Evolutionary conservation across 139 green algal species (phyloP), one percentile per base, ranked within the genome.

Genomic region (Microglena sp.): DNA sequence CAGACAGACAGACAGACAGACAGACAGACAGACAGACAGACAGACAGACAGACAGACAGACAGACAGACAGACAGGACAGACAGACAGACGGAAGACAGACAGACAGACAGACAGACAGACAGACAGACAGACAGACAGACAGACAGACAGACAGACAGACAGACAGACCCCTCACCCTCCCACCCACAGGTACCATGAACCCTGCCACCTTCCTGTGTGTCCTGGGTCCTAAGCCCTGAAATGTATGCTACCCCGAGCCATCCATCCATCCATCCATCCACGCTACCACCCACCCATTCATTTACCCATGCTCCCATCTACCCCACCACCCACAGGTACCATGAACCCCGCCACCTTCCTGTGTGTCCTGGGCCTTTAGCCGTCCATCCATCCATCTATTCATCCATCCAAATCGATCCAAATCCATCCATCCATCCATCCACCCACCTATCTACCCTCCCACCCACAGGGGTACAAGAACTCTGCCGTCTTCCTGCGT

Each of bases 191-290:
- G 7, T 7, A 27, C 66, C 15, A 35, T 32, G 8, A 55, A 7
- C 24, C 44, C 28, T 44, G 1, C 50, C 27, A 2, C 32, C 3
- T 33, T 2, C 28, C 22, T 54, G 21, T 67, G 88, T 80, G 88
- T 97, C 3, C 91, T 90, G 40, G 92, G 92, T 0, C 92, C 92
- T 1, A 90, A 97, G 82, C 87, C 88, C 24, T 97, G 92, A 90
- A 90, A 89, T 50, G 90, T 95, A 34, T 81, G 74, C 55, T 99
- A 99, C 68, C 68, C 85, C 0, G 94, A 99, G 79, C 94, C 94
- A 2, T 92, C 79, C 54, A 82, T 98, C 30, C 85, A 93, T 3
- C 40, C 40, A 18, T 24, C 40, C 15, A 50, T 18, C 18, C 40
- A 18, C 40, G 40, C 40, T 50, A 50, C 40, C 40, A 11, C 18